Base-by-base conservation (phyloP, 2,329 filamentous ascomycete species). In the Xylaria sp. region DNA sequence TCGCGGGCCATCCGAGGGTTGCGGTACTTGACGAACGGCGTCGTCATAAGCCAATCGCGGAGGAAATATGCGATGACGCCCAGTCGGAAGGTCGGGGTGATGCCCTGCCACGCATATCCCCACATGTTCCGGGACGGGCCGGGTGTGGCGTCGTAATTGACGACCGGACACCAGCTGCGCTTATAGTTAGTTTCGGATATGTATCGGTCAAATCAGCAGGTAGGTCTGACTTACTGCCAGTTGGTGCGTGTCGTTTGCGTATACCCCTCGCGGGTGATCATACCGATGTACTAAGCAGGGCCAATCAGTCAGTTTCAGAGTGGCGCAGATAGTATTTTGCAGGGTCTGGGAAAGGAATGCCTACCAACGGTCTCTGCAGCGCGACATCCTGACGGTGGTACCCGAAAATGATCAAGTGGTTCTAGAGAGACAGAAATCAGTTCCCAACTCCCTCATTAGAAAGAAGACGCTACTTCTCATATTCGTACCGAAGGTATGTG, bases 121-220 rank as follows among this genome's bases (percentile, higher is more conserved):
- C 20, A 23, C 2, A 1, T 4, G 54, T 64, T 64, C 15, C 54
- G 31, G 13, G 42, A 3, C 44, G 62, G 62, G 23, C 62, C 62
- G 13, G 53, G 13, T 3, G 62, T 59, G 5, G 40, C 62, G 33
- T 64, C 62, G 62, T 64, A 58, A 42, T 64, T 64, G 53, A 64
- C 62, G 4, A 64, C 62, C 6, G 62, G 62, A 13, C 62, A 64
- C 62, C 62, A 64, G 23, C 62, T 64, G 13, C 17, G 33, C 36
- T 20, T n/a, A 38, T 26, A 4, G 20, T 28, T 31, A 20, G 28
- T n/a, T 23, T 57, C 28, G 26, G 46, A 9, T 9, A 17, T 5
- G 11, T 4, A 2, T 9, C 6, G 11, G 9, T 36, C 20, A 4
- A 36, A 33, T 23, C 3, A 7, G 33, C 10, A 33, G 15, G 9